Evolutionary conservation across 345 rosid genomes (phyloP), one percentile per base, ranked within the genome.

Genomic region (Hibiscus trionum): DNA sequence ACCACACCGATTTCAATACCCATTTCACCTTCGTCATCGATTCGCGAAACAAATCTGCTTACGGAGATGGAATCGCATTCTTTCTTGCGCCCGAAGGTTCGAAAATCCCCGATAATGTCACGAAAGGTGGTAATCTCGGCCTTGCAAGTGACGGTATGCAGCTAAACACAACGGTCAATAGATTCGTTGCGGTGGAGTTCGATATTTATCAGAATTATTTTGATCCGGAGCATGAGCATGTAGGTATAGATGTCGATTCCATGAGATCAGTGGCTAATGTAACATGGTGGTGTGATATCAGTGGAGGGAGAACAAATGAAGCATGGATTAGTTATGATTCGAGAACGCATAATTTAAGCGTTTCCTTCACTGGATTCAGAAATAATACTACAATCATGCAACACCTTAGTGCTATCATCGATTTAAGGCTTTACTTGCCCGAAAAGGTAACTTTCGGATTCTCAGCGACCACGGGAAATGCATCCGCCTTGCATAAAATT

Each of bases 281-380:
- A n/a, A 7, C 73, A 1, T 87, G 88, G 91, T 71, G 56, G 0
- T 62, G 74, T 44, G 76, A 75, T 70, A 82, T 83, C 1, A 76
- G 49, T 50, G 35, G 56, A 5, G 88, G 85, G 52, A 1, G 39
- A 5, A 29, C 0, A 15, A 87, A 80, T n/a, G 80, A 84, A 66
- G 87, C 87, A 0, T 80, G 85, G 91, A 69, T 87, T 11, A 75
- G 68, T 56, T 87, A 87, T 66, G 76, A 84, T 52, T 79, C 89
- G 39, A 47, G 76, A 0, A 81, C 83, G 4, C 64, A 69, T 33
- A 85, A 84, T 75, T 75, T 87, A 72, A 82, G 81, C 42, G 91
- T 79, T 71, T 7, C 56, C 14, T 82, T 52, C 44, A 56, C 11
- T 7, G 82, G 83, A 17, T 77, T 75, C 15, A 76, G 77, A 11